These are phyloP conservation scores for Coprinellus aureogranulatus DNA, from an alignment of 768 basidiomycete genomes.

Conservation along the genomic window DNA sequence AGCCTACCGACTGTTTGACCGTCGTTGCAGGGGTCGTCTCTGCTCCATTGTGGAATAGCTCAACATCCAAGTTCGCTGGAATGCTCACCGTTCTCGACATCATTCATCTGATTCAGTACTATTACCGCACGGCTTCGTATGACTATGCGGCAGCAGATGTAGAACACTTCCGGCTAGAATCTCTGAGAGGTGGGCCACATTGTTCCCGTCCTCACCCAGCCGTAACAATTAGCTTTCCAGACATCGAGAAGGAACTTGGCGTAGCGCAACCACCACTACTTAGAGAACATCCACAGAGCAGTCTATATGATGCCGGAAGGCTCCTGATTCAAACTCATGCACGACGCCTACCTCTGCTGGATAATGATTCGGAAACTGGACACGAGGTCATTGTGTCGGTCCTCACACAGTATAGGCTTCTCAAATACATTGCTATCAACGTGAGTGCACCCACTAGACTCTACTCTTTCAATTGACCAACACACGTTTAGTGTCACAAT, in stretches of 20 bases:
- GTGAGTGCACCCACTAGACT: conserved; percentile 42
- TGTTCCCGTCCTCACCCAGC: not conserved
- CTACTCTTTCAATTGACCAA: conserved; percentile 9
- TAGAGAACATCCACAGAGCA: conserved; percentile 81
- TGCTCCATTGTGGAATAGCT: conserved; percentile 97
- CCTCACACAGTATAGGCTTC: conserved; percentile 93
- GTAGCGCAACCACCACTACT: conserved; percentile 91
- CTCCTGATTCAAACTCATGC: conserved; percentile 94
- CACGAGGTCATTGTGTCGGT: conserved; percentile 96
- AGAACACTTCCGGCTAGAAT: conserved; percentile 86
- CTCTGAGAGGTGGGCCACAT: conserved; percentile 69
- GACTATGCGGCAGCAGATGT: conserved; percentile 88
- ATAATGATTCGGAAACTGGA: conserved; percentile 88
- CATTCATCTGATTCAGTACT: conserved; percentile 98
- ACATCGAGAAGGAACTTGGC: conserved; percentile 88
- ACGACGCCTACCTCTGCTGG: conserved; percentile 88
- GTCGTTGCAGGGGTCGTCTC: conserved; percentile 82
- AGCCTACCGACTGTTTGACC: conserved; percentile 10
- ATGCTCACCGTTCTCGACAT: conserved; percentile 99
- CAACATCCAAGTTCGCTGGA: conserved; percentile 87
- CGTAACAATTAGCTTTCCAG: conserved; percentile 39
- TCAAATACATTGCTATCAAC: conserved; percentile 98
- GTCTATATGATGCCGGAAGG: conserved; percentile 87
- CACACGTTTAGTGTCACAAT: conserved; percentile 69
- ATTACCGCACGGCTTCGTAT: conserved; percentile 80